A percentile compares a stretch with the other conserved stretches of the same genome.
These are phyloP conservation scores for Stephania japonica DNA, from an alignment of 164 flowering plant genomes.

Conservation along the genomic window DNA sequence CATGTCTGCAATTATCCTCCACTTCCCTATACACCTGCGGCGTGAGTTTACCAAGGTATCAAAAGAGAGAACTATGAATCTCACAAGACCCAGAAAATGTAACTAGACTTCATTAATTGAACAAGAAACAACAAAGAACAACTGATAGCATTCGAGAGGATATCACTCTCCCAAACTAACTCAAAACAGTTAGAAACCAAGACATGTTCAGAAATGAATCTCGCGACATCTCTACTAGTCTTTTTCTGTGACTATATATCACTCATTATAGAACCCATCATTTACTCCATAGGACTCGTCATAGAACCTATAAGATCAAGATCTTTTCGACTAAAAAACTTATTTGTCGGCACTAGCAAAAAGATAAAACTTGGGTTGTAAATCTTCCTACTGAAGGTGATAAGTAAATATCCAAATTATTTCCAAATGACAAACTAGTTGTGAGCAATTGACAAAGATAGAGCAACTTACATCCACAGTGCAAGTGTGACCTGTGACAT, in stretches of 20 bases:
- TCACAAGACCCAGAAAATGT: too few relatives aligned
- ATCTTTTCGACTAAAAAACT: background rate
- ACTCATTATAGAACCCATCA: too few relatives aligned
- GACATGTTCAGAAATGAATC: too few relatives aligned
- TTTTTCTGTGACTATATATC: too few relatives aligned
- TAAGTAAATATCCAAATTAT: background rate
- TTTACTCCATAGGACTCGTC: too few relatives aligned
- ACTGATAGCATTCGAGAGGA: too few relatives aligned
- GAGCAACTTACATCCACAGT: constrained; percentile 71
- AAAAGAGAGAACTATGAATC: background rate
- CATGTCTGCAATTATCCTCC: constrained; percentile 51
- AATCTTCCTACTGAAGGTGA: background rate
- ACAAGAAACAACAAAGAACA: too few relatives aligned
- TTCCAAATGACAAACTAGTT: background rate
- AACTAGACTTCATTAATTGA: too few relatives aligned
- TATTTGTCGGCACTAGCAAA: background rate
- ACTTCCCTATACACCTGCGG: constrained; percentile 81
- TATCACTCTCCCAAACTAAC: too few relatives aligned
- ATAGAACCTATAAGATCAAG: background rate
- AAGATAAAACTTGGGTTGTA: background rate
- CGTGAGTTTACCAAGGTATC: background rate
- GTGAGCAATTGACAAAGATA: background rate
- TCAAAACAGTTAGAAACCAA: too few relatives aligned
- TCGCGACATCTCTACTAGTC: too few relatives aligned
- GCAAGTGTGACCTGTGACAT: constrained; percentile 97